These are phyloP conservation scores for Cystofilobasidium macerans DNA, from an alignment of 768 basidiomycete genomes.

Conservation along the genomic window DNA sequence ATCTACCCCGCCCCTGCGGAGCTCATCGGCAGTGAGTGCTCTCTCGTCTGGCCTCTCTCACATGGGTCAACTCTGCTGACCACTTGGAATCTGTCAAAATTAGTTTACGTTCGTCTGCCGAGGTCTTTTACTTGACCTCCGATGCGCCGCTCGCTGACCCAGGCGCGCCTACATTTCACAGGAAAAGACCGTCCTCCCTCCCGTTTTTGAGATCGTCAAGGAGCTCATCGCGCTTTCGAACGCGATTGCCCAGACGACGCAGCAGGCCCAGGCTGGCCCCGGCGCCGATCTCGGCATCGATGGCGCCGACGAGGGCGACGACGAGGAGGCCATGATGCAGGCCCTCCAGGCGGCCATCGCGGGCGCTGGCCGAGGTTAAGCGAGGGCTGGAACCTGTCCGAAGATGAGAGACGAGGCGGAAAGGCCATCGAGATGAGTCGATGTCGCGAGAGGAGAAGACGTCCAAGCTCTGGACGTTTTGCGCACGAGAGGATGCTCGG, in stretches of 20 bases:
- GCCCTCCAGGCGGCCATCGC: constrained; percentile 22
- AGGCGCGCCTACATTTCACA: constrained; percentile 40
- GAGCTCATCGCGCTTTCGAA: constrained; percentile 60
- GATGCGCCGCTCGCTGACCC: neutral
- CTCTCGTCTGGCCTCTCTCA: constrained; percentile 21
- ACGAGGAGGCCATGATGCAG: constrained; percentile 26
- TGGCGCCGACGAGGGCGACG: constrained; percentile 24
- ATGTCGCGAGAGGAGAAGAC: no score
- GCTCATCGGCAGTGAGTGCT: constrained; percentile 57
- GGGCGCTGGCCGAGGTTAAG: constrained; percentile 5
- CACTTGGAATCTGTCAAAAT: no score
- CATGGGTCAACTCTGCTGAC: no score
- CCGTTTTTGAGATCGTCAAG: constrained; percentile 52
- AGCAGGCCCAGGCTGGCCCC: neutral
- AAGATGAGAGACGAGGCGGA: neutral
- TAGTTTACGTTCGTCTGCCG: constrained; percentile 6
- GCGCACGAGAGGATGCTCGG: no score
- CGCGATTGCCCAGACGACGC: constrained; percentile 15
- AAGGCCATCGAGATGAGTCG: neutral
- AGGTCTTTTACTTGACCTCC: neutral
- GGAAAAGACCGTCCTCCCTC: constrained; percentile 71
- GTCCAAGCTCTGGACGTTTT: no score
- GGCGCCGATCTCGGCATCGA: constrained; percentile 18
- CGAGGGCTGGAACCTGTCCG: constrained; percentile 4
- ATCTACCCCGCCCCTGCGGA: constrained; percentile 93